Base-by-base conservation (phyloP, 2,329 filamentous ascomycete species). In the Fusarium scirpi region DNA sequence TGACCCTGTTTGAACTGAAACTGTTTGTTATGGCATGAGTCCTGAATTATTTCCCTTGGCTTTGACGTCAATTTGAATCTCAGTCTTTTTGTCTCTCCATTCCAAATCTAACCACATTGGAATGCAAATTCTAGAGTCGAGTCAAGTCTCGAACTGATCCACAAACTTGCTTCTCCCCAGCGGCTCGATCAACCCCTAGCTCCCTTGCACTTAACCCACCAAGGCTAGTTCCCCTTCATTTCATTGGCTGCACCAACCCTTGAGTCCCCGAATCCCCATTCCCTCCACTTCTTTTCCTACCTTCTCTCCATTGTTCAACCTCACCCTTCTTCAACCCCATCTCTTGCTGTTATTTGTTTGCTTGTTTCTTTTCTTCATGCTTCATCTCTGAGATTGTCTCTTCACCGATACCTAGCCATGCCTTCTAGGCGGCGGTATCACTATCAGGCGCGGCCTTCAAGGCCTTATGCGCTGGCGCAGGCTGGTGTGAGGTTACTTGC, bases 401-500 rank as follows among this genome's bases (percentile, higher is more conserved):
- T 11, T 15, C 25, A 41, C 4, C n/a, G 5, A 22, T 8, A 48
- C 43, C 48, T 29, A 38, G 59, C 22, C 52, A 74, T 72, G 73
- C 72, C 71, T 63, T 55, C 49, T 46, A 44, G 61, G 58, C 49
- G 51, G n/a, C 47, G 59, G 47, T 61, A 58, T 59, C 70, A 46
- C 32, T 45, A 56, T 43, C 67, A 54, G 34, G 45, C 56, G 29
- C 57, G 55, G 45, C 61, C 66, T 32, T 60, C 69, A 5, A 64
- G 63, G 54, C 46, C 59, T 46, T 73, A 72, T 59, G 62, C 53
- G 24, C 57, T 76, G 24, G 25, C 69, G 30, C 74, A 77, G 38
- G 74, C 77, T 2, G 62, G 63, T 25, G 61, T 74, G 56, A 73
- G 79, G 44, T 62, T 73, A 18, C 30, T 79, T 29, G 77, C 74